These are phyloP conservation scores for Coemansia sp. DNA, from an alignment of 192 early-diverging fungal genomes.

Conservation along the genomic window DNA sequence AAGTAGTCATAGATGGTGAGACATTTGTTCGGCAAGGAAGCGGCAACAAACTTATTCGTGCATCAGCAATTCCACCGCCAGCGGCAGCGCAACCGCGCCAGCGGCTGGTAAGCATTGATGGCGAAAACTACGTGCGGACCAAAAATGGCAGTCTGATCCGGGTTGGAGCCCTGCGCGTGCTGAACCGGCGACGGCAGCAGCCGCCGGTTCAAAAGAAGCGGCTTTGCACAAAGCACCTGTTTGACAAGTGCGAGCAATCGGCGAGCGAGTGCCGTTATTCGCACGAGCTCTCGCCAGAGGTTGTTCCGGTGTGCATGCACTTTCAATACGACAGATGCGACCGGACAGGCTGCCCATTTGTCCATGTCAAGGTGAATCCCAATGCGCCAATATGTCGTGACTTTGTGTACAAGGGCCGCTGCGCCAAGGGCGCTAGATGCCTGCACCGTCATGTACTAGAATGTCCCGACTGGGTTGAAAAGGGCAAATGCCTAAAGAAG, in stretches of 20 bases:
- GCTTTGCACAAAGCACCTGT: slow-evolving; percentile 31
- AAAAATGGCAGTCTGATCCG: slow-evolving; percentile 32
- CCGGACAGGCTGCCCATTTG: slow-evolving; percentile 54
- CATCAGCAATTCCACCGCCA: not conserved
- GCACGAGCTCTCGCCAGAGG: slow-evolving; percentile 55
- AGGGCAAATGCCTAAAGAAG: slow-evolving; percentile 52
- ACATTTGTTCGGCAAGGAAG: slow-evolving; percentile 17
- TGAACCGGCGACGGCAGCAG: slow-evolving; percentile 6
- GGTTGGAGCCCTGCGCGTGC: slow-evolving; percentile 11
- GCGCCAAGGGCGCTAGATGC: slow-evolving; percentile 55
- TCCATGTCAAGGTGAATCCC: slow-evolving; percentile 55
- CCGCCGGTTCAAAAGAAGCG: not conserved
- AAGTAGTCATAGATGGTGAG: slow-evolving; percentile 29
- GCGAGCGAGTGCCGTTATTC: slow-evolving; percentile 53
- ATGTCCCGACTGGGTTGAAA: slow-evolving; percentile 66
- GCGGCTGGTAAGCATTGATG: slow-evolving; percentile 30
- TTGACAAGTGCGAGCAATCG: slow-evolving; percentile 17
- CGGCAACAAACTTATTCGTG: slow-evolving; percentile 42
- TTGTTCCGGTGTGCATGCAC: slow-evolving; percentile 59
- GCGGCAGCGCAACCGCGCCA: not conserved
- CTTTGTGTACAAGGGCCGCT: slow-evolving; percentile 63
- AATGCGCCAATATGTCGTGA: slow-evolving; percentile 60
- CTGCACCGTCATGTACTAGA: slow-evolving; percentile 62
- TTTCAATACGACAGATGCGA: slow-evolving; percentile 62
- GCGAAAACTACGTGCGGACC: slow-evolving; percentile 38